Base-by-base conservation (phyloP, 495 filamentous ascomycete genomes). In the Delitschia confertaspora region DNA sequence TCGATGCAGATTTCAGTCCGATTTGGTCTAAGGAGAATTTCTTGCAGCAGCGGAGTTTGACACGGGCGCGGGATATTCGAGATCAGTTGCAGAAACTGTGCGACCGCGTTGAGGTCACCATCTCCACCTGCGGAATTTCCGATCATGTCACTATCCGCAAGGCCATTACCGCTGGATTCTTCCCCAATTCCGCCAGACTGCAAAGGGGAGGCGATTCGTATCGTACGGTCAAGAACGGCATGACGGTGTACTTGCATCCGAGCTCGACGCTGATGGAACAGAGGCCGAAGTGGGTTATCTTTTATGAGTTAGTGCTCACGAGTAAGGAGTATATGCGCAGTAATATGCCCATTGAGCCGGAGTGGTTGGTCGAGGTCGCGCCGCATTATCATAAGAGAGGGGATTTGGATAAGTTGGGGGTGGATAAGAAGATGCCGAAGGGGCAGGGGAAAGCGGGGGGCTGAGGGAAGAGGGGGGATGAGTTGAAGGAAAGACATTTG, bases 321-420 rank as follows among this genome's bases (percentile, higher is more conserved):
- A 88, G 79, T 42, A 88, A 88, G 69, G 89, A 95, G 69, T 98
- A 88, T 57, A 93, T 95, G 77, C 66, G 91, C 23, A 87, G 78
- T 51, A 79, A 80, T 23, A 81, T 95, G 70, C 89, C 88, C 1
- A 68, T 95, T 14, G 76, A 89, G 52, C 68, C 83, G 0, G 79
- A 84, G 60, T 95, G 86, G 88, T 57, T 98, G 50, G 74, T 79
- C 3, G 91, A 98, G 64, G 85, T 87, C 31, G 91, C 93, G 33
- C 93, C 88, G 44, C 91, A 98, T 68, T 95, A 84, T 58, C 83
- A 95, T 59, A 95, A 94, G 68, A 85, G 82, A 70, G 83, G 85
- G 65, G 89, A 96, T 59, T 58, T 96, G 32, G 93, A 95, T 59
- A 77, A 73, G 14, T 46, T 95, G 45, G 81, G 80, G 11, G 67